phyloP scores from a whole-genome alignment of 176 grass and related monocot genomes.

The Eleusine coracana region DNA sequence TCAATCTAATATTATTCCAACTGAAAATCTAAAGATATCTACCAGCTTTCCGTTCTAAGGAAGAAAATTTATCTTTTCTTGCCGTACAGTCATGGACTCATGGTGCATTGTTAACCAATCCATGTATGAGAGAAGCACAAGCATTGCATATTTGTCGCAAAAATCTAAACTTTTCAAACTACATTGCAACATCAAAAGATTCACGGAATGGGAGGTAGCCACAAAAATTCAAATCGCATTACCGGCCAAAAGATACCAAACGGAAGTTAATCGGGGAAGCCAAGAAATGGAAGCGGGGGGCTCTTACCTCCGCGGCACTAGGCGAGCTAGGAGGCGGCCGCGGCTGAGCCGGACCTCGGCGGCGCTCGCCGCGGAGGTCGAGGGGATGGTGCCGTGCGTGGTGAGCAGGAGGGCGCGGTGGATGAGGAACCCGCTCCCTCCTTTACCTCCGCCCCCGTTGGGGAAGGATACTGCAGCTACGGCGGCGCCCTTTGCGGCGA shows the following conservation, averaged over 20 bases:
- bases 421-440: conserved; percentile 80
- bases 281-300: conserved; percentile 1
- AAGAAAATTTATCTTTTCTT: conserved; percentile 30
- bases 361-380: conserved; percentile 49
- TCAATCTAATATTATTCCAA: conserved; percentile 8
- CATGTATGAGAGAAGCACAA: conserved; percentile 1
- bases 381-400: conserved; percentile 79
- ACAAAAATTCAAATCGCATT: conserved; percentile 29
- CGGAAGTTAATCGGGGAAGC: background rate
- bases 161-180: conserved; percentile 19
- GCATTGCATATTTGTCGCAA: background rate
- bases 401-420: conserved; percentile 84
- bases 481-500: conserved; percentile 69
- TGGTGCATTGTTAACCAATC: background rate
- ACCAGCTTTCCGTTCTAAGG: conserved; percentile 2
- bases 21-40: conserved; percentile 5
- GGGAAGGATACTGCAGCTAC: conserved; percentile 64
- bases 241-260: background rate
- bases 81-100: background rate
- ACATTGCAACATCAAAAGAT: conserved; percentile 6
- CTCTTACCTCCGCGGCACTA: conserved; percentile 76
- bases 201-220: background rate
- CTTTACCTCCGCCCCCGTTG: conserved; percentile 33
- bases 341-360: conserved; percentile 74
- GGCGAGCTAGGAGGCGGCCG: conserved; percentile 58